Base-by-base conservation (phyloP, 208 protist species). In the Endotrypanum monterogeii region DNA sequence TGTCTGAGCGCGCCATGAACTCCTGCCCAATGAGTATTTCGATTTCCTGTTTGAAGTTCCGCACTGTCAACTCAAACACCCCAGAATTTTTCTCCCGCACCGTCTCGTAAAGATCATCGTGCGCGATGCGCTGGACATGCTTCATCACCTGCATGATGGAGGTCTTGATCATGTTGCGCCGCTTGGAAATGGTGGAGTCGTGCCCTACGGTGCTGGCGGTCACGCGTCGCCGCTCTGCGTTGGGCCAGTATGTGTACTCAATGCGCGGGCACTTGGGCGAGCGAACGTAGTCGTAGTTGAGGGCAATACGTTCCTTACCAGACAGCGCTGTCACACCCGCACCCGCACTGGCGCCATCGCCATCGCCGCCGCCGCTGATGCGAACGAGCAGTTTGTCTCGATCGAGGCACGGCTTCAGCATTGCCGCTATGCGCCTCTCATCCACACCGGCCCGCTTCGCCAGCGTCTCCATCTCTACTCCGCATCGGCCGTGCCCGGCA, bases 1-100 rank as follows among this genome's bases (percentile, higher is more conserved):
- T 67, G 8, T 63, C 54, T 32, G 63, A 80, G 9, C 89, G 78
- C 61, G 74, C 76, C 54, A 94, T 62, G 69, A 79, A 88, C 32
- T 84, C 76, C 52, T 89, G 82, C 16, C 85, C 80, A 60, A 94
- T 89, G 8, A 92, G 70, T 3, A 55, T 54, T 56, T 90, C 83
- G 39, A 94, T 77, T n/a, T 76, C 78, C 48, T 71, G 52, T 75
- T 94, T 94, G 66, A 91, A 86, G 46, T 83, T 61, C 37, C 56
- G 71, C n/a, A 28, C 32, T 32, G 75, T 74, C 12, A 89, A 57
- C 23, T 81, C 71, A 68, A 85, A 89, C 25, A 73, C 23, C 25
- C 62, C 71, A 9, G 58, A 30, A 56, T 82, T 62, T 44, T 82
- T 78, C 61, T 86, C 70, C 11, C 79, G 73, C 37, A 84, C 83